Percentiles rank a stretch among this genome's conserved stretches.
phyloP scores from a whole-genome alignment of 441 rosid species.

The Adansonia madagascariensis region DNA sequence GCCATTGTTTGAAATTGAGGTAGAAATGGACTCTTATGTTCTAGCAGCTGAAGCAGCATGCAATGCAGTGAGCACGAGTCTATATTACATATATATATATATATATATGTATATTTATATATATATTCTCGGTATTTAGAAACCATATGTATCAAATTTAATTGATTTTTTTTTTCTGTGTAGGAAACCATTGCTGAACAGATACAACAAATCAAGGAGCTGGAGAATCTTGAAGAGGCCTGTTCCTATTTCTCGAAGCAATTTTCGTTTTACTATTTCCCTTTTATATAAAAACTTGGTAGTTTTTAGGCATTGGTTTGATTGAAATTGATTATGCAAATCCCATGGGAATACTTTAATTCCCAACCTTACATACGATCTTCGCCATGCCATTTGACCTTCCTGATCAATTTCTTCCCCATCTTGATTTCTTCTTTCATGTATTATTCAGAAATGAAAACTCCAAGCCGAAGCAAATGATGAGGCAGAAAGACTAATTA shows the following conservation, averaged over 20 bases:
- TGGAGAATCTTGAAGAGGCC: conserved; percentile 96
- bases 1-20: conserved; percentile 95
- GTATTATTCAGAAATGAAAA: conserved; percentile 70
- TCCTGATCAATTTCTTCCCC: neutral
- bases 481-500: conserved; percentile 88
- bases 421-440: neutral
- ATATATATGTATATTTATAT: neutral
- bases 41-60: conserved; percentile 90
- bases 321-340: neutral
- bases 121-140: conserved; percentile 19
- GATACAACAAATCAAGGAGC: conserved; percentile 89
- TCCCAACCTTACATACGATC: no score
- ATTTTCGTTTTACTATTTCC: no score
- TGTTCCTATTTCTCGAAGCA: conserved; percentile 22
- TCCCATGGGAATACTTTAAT: no score
- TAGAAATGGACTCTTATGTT: conserved; percentile 91
- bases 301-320: neutral
- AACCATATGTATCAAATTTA: neutral
- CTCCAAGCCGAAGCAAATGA: conserved; percentile 95
- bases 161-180: conserved; percentile 6
- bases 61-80: conserved; percentile 57
- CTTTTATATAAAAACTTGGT: no score
- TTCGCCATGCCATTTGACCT: neutral
- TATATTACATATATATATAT: no score
- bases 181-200: conserved; percentile 84